phyloP scores from a whole-genome alignment of 208 protist genomes.

The Phytomonas sp. region DNA sequence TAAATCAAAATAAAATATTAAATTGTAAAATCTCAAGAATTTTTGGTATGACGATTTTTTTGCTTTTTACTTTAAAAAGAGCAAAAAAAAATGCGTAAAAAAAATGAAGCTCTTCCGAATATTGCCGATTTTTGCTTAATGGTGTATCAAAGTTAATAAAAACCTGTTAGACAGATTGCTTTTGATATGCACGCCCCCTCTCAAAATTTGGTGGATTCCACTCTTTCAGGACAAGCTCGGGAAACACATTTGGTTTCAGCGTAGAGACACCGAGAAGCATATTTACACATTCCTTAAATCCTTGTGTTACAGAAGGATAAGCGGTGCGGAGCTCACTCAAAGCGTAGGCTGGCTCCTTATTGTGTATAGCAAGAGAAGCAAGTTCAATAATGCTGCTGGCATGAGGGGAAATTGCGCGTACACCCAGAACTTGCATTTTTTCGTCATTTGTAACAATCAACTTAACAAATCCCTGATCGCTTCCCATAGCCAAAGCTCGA shows the following conservation, averaged over 20 bases:
- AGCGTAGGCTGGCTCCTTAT: slow-evolving; percentile 66
- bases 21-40: background rate
- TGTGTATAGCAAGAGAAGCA: slow-evolving; percentile 83
- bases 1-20: slow-evolving; percentile 14
- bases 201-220: slow-evolving; percentile 74
- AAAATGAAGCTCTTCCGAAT: slow-evolving; percentile 2
- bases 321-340: slow-evolving; percentile 63
- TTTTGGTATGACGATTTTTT: slow-evolving; percentile 14
- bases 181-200: slow-evolving; percentile 53
- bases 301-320: slow-evolving; percentile 80
- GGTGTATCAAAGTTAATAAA: slow-evolving; percentile 5
- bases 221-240: slow-evolving; percentile 58
- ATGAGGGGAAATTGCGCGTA: slow-evolving; percentile 80
- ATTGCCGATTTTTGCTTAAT: background rate
- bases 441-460: slow-evolving; percentile 85
- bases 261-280: slow-evolving; percentile 83
- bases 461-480: slow-evolving; percentile 85
- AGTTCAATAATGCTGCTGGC: slow-evolving; percentile 86
- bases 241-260: slow-evolving; percentile 84
- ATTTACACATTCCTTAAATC: slow-evolving; percentile 86
- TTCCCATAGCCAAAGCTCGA: slow-evolving; percentile 82
- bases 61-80: slow-evolving; percentile 15
- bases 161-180: background rate
- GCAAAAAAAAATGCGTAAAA: slow-evolving; percentile 5
- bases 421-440: slow-evolving; percentile 85